A percentile compares a stretch with the other conserved stretches of the same genome.
Evolutionary conservation across 371 early-diverging fungal genomes (phyloP).

Genomic region (Mucor sp.): DNA sequence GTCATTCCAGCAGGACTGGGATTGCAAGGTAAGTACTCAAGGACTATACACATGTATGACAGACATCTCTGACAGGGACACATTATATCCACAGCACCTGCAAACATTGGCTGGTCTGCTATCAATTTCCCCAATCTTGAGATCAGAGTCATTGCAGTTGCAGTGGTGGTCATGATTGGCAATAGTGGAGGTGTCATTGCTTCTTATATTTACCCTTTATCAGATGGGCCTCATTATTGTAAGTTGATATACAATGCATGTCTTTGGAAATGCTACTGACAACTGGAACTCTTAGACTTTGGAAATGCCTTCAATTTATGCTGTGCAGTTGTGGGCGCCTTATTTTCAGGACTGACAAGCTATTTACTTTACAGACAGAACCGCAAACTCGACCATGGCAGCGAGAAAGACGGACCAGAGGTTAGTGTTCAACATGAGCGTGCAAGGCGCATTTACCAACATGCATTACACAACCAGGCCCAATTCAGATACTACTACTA

Average conservation of each 20-base stretch:
- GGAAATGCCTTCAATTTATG: constrained; percentile 27
- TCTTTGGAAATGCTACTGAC: too few species aligned
- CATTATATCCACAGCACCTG: constrained; percentile 15
- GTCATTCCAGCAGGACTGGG: constrained; percentile 27
- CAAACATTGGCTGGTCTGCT: constrained; percentile 42
- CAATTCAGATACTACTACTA: constrained; percentile 18
- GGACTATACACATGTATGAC: too few species aligned
- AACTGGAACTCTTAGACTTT: too few species aligned
- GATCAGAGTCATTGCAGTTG: constrained; percentile 41
- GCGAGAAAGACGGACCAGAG: not conserved
- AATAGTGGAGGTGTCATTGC: constrained; percentile 40
- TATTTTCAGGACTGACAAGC: constrained; percentile 20
- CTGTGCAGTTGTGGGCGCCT: constrained; percentile 9
- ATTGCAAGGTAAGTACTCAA: constrained; percentile 24
- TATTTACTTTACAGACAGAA: constrained; percentile 26
- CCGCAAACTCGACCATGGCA: not conserved
- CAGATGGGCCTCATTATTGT: constrained; percentile 31
- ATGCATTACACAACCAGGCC: not conserved
- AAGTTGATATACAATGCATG: too few species aligned
- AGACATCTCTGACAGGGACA: not conserved
- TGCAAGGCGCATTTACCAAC: not conserved
- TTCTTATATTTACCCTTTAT: constrained; percentile 36
- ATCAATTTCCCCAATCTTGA: constrained; percentile 34
- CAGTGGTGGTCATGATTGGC: constrained; percentile 42
- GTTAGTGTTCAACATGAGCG: not conserved